Conservation (phyloP, 495 filamentous ascomycete species). For the Neurospora sp. region DNA sequence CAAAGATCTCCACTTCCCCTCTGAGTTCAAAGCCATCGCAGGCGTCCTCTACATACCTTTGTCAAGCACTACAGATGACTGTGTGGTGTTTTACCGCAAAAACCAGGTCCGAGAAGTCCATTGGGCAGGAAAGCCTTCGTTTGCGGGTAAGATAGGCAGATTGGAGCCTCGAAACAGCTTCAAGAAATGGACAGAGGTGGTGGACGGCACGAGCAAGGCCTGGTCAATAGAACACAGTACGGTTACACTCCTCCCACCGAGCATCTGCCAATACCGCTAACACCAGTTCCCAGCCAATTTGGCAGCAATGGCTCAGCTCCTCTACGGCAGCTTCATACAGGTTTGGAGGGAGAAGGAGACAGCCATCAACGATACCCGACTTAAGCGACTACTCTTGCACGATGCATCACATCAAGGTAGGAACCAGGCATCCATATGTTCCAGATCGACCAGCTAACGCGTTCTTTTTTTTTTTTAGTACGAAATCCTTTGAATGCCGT, state of each 20-base stretch:
- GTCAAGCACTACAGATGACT: conserved; percentile 57
- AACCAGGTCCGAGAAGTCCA: conserved; percentile 62
- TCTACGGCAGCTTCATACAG: conserved; percentile 65
- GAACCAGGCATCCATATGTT: neutral
- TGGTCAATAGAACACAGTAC: conserved; percentile 48
- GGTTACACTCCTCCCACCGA: neutral
- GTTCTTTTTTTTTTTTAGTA: conserved; percentile 40
- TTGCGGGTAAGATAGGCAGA: conserved; percentile 49
- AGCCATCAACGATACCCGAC: conserved; percentile 43
- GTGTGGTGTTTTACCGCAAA: conserved; percentile 74
- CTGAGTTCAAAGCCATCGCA: conserved; percentile 62
- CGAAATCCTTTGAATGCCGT: conserved; percentile 80
- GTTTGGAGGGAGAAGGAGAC: conserved; percentile 75
- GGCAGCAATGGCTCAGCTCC: conserved; percentile 67
- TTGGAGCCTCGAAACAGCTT: conserved; percentile 62
- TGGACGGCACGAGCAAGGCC: conserved; percentile 52
- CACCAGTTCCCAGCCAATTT: conserved; percentile 43
- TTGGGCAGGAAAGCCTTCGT: conserved; percentile 76
- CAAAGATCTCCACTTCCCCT: conserved; percentile 59
- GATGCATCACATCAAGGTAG: conserved; percentile 59
- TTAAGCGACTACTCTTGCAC: conserved; percentile 63
- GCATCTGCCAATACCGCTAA: neutral
- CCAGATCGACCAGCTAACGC: neutral
- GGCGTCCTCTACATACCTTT: conserved; percentile 68
- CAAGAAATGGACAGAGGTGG: conserved; percentile 55